Percentiles rank a stretch among this genome's conserved stretches.
These are phyloP conservation scores for Ustilago loliicola DNA, from an alignment of 1,284 basidiomycete species.

Conservation along the genomic window DNA sequence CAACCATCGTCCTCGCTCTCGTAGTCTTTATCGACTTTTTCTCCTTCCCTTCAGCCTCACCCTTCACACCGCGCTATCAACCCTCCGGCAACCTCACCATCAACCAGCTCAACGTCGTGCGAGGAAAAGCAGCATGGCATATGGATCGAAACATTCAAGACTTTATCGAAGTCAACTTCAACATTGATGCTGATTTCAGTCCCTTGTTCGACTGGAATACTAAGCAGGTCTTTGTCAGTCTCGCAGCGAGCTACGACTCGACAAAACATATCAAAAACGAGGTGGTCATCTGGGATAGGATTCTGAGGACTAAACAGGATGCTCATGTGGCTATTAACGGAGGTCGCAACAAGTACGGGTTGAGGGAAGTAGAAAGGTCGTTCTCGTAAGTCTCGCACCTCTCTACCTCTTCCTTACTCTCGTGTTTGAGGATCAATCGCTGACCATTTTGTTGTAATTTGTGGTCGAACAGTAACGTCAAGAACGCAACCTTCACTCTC, in stretches of 20 bases:
- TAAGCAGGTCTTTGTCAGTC: slow-evolving; percentile 83
- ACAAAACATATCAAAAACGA: slow-evolving; percentile 75
- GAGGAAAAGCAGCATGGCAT: slow-evolving; percentile 51
- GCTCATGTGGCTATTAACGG: slow-evolving; percentile 77
- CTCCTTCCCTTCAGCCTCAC: slow-evolving; percentile 19
- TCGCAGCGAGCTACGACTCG: slow-evolving; percentile 53
- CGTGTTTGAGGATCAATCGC: not conserved
- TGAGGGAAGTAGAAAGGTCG: slow-evolving; percentile 80
- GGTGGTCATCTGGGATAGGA: slow-evolving; percentile 91
- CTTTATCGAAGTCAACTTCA: slow-evolving; percentile 53
- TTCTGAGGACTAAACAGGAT: slow-evolving; percentile 82
- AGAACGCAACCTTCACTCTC: slow-evolving; percentile 78
- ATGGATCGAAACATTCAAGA: slow-evolving; percentile 61
- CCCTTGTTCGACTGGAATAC: slow-evolving; percentile 94
- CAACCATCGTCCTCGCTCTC: slow-evolving; percentile 76
- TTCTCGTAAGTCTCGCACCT: slow-evolving; percentile 78
- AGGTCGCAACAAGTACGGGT: slow-evolving; percentile 84
- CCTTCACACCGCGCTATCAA: slow-evolving; percentile 32
- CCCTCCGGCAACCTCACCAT: slow-evolving; percentile 76
- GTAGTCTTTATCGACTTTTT: slow-evolving; percentile 69
- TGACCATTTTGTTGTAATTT: slow-evolving; percentile 5
- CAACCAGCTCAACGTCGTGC: slow-evolving; percentile 74
- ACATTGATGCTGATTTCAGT: slow-evolving; percentile 76
- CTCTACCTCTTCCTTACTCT: not conserved
- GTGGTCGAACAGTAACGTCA: slow-evolving; percentile 45